Conservation (phyloP, 176 grass and related monocot genomes). For the Carex littledalei region DNA sequence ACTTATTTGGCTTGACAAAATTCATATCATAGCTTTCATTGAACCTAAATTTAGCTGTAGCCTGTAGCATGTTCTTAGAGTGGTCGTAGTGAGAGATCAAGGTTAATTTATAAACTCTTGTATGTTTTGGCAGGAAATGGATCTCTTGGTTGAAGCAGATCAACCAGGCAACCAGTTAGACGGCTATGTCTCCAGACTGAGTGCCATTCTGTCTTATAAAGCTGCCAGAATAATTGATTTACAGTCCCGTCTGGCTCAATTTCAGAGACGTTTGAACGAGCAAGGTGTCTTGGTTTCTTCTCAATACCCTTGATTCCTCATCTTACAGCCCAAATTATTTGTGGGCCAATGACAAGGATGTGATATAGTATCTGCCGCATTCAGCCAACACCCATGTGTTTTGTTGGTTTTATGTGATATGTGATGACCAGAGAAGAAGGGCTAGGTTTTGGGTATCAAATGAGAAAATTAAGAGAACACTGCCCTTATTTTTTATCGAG, state of each 20-base stretch:
- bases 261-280: conserved; percentile 75
- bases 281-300: conserved; percentile 61
- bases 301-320: conserved; percentile 36
- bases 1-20: not conserved
- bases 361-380: not conserved
- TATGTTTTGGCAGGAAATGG: conserved; percentile 74
- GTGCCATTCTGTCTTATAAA: conserved; percentile 72
- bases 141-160: conserved; percentile 66
- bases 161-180: conserved; percentile 80
- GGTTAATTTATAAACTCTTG: conserved; percentile 14
- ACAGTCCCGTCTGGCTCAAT: conserved; percentile 59
- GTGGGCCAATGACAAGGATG: not conserved
- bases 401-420: not conserved
- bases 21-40: not conserved
- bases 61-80: not conserved
- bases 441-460: not conserved
- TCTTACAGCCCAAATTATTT: not conserved
- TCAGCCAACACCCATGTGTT: not conserved
- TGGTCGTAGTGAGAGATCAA: too few relatives aligned
- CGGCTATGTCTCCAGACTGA: conserved; percentile 66
- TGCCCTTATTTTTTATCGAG: not conserved
- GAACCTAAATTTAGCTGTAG: not conserved
- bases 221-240: conserved; percentile 70
- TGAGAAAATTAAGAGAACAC: not conserved
- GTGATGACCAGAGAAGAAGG: not conserved